Evolutionary conservation across 306 rosid species (phyloP).

Genomic region (Cicer pinnatifidum): DNA sequence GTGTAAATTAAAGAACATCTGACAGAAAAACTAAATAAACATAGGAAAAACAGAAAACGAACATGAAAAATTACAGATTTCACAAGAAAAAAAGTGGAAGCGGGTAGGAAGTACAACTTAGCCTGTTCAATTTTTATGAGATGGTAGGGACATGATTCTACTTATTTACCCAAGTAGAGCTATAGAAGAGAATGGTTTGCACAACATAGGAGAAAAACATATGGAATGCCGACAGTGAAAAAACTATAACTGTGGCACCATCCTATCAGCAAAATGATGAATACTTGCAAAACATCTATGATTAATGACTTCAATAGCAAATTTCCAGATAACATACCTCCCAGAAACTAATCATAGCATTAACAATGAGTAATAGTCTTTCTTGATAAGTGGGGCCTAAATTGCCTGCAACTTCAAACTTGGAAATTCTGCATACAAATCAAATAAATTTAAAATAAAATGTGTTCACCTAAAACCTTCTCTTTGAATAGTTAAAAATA

Average conservation of each 20-base stretch:
- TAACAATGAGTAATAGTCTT: constrained; percentile 55
- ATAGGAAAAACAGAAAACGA: not conserved
- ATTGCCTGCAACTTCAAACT: constrained; percentile 42
- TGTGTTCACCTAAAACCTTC: not conserved
- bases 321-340: constrained; percentile 58
- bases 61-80: constrained; percentile 12
- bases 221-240: not conserved
- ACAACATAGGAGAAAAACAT: not conserved
- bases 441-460: constrained; percentile 16
- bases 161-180: not conserved
- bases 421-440: constrained; percentile 59
- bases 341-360: constrained; percentile 76
- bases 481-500: constrained; percentile 9
- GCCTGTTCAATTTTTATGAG: not conserved
- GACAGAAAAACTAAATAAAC: not conserved
- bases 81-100: not conserved
- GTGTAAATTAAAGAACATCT: not conserved
- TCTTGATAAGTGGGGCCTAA: constrained; percentile 15
- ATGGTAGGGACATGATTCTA: not conserved
- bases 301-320: constrained; percentile 7
- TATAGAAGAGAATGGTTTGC: not conserved
- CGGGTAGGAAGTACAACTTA: not conserved
- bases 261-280: not conserved
- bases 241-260: not conserved
- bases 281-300: constrained; percentile 17